Evolutionary conservation across 352 stramenopile species (phyloP).

Genomic region (Phytophthora cajani): DNA sequence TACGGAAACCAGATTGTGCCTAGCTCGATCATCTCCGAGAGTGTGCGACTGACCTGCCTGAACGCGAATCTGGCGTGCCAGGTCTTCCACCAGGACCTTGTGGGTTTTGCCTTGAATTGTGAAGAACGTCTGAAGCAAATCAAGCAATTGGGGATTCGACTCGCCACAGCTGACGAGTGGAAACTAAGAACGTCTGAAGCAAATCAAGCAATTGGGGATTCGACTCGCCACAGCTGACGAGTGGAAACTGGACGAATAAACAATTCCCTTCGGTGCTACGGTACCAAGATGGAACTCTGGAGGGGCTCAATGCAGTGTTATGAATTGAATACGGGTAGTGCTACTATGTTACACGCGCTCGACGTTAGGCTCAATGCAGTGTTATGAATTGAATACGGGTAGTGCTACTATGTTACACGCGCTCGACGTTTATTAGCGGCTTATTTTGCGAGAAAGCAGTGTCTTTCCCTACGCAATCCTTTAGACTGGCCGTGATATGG

Average conservation of each 20-base stretch:
- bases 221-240: constrained; percentile 59
- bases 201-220: constrained; percentile 86
- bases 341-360: constrained; percentile 35
- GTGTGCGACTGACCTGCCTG: constrained; percentile 76
- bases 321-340: not conserved
- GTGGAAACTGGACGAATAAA: constrained; percentile 50
- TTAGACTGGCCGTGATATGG: constrained; percentile 3
- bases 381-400: not conserved
- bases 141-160: constrained; percentile 76
- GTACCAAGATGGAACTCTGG: too few relatives aligned
- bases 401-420: constrained; percentile 34
- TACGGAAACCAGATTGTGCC: constrained; percentile 78
- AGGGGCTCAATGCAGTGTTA: not conserved
- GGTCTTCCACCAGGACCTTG: constrained; percentile 82
- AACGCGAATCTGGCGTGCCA: constrained; percentile 88
- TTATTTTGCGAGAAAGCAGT: constrained; percentile 26
- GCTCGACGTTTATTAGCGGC: constrained; percentile 29
- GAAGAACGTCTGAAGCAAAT: constrained; percentile 90
- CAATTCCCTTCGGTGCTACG: not conserved
- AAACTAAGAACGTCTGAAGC: constrained; percentile 83
- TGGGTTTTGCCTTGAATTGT: constrained; percentile 82
- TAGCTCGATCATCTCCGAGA: constrained; percentile 63
- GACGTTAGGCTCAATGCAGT: constrained; percentile 2
- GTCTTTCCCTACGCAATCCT: constrained; percentile 21
- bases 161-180: constrained; percentile 64